Conservation (phyloP, 805 yeast genomes). For the Saccharomycopsis vini region DNA sequence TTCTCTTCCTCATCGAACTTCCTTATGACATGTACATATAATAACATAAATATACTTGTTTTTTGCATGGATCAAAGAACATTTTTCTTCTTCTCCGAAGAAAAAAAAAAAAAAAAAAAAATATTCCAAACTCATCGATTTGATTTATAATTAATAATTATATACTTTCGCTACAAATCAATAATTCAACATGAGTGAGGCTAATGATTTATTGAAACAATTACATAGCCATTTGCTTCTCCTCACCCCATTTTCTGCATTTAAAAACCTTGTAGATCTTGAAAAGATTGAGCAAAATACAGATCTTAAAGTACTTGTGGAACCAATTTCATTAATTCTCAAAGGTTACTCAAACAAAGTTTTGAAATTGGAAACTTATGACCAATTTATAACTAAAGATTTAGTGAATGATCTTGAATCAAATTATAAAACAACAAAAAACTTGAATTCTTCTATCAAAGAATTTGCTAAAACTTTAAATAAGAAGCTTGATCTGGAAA, state of each 20-base stretch:
- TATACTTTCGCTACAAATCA: not conserved
- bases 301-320: not conserved
- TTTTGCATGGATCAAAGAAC: not conserved
- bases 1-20: not conserved
- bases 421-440: slow-evolving; percentile 11
- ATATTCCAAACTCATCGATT: not conserved
- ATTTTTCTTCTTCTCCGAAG: not conserved
- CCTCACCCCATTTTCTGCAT: slow-evolving; percentile 8
- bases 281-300: not conserved
- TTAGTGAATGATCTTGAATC: not conserved
- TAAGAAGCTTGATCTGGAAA: not conserved
- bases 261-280: slow-evolving; percentile 9
- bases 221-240: slow-evolving; percentile 8
- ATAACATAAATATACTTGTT: not conserved
- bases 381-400: not conserved
- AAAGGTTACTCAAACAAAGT: slow-evolving; percentile 22
- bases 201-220: not conserved
- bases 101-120: not conserved
- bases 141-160: no score
- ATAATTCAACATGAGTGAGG: not conserved
- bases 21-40: not conserved
- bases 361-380: slow-evolving; percentile 5
- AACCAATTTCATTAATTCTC: slow-evolving; percentile 17
- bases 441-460: not conserved
- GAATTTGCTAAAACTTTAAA: not conserved